phyloP scores from a whole-genome alignment of 2,329 filamentous ascomycete species.

The Fusarium nodosum region DNA sequence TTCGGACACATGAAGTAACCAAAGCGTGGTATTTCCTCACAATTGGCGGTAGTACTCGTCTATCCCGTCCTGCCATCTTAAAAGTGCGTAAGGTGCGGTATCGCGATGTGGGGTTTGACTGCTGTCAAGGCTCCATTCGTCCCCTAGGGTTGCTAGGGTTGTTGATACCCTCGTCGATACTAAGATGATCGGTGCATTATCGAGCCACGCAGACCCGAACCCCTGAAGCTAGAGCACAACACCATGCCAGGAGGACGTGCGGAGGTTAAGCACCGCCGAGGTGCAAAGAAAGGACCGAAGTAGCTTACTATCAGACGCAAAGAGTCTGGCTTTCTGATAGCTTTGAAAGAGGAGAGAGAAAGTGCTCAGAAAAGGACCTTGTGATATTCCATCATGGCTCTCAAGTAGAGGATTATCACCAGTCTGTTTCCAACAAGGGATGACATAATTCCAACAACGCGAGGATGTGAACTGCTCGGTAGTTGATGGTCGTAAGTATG shows the following conservation, averaged over 20 bases:
- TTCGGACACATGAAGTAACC: neutral
- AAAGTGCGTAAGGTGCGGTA: slow-evolving; percentile 17
- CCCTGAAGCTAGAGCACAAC: slow-evolving; percentile 39
- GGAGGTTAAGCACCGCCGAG: slow-evolving; percentile 15
- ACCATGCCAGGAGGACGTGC: slow-evolving; percentile 26
- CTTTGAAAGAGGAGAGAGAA: neutral
- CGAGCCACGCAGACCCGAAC: slow-evolving; percentile 35
- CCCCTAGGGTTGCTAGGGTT: slow-evolving; percentile 19
- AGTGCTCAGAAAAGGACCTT: neutral
- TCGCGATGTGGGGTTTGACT: slow-evolving; percentile 23
- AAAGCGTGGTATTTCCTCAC: slow-evolving; percentile 5
- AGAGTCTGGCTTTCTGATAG: neutral
- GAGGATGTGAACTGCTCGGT: slow-evolving; percentile 23
- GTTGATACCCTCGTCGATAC: slow-evolving; percentile 19
- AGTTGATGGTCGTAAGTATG: slow-evolving; percentile 9
- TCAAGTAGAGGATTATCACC: neutral
- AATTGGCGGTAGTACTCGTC: neutral
- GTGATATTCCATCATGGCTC: neutral
- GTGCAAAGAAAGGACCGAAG: slow-evolving; percentile 33
- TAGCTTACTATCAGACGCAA: neutral
- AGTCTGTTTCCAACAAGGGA: slow-evolving; percentile 14
- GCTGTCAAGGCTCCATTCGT: slow-evolving; percentile 14
- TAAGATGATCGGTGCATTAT: slow-evolving; percentile 28
- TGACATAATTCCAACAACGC: neutral
- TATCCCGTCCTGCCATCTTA: slow-evolving; percentile 9